phyloP scores from a whole-genome alignment of 2,329 filamentous ascomycete genomes.

The Exophiala bonariae region DNA sequence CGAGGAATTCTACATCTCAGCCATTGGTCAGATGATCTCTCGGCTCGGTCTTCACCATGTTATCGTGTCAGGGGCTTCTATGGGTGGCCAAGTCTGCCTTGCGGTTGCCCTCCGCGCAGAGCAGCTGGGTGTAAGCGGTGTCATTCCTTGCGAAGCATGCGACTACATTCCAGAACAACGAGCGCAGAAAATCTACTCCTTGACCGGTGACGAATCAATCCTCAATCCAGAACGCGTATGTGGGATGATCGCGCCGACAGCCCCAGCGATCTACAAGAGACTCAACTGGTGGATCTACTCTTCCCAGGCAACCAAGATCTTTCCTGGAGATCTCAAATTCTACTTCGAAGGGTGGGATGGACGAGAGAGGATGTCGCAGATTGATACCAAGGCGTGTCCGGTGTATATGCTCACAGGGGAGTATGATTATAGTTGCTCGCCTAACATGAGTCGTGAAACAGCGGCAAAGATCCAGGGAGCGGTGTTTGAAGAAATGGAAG shows the following conservation, averaged over 20 bases:
- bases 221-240: constrained; percentile 23
- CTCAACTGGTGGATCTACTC: constrained; percentile 53
- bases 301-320: constrained; percentile 51
- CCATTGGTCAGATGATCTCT: constrained; percentile 14
- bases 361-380: constrained; percentile 42
- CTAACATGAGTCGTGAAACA: constrained; percentile 17
- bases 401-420: constrained; percentile 52
- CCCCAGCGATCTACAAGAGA: constrained; percentile 46
- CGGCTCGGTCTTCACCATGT: constrained; percentile 11
- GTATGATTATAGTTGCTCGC: constrained; percentile 23
- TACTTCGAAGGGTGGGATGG: constrained; percentile 54
- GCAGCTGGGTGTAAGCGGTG: constrained; percentile 15
- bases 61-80: constrained; percentile 17
- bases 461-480: constrained; percentile 22
- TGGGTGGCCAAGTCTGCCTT: constrained; percentile 22
- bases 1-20: constrained; percentile 20
- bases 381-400: constrained; percentile 50
- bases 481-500: constrained; percentile 22
- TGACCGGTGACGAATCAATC: constrained; percentile 16
- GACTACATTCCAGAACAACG: constrained; percentile 16
- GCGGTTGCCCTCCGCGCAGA: constrained; percentile 15
- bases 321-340: constrained; percentile 53
- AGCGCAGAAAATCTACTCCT: constrained; percentile 15
- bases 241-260: constrained; percentile 47
- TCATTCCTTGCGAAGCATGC: constrained; percentile 23